phyloP scores from a whole-genome alignment of 805 yeast species.

The Candida hungchunana region DNA sequence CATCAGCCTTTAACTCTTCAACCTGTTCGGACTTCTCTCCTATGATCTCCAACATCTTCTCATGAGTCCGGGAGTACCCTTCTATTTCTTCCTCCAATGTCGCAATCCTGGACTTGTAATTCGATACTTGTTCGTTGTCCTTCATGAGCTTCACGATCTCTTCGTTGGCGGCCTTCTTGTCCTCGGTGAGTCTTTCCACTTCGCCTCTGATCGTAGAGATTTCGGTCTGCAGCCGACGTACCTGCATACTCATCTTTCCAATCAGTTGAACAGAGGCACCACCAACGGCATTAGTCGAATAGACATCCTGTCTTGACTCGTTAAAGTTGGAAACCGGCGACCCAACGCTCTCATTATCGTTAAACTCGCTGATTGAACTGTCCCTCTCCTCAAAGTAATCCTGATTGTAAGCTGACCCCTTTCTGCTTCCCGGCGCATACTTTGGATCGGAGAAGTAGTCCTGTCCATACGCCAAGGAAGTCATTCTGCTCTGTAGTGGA shows the following conservation, averaged over 20 bases:
- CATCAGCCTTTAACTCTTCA: conserved; percentile 83
- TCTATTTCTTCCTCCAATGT: conserved; percentile 34
- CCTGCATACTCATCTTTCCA: conserved; percentile 69
- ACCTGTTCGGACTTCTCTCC: conserved; percentile 88
- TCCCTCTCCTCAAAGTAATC: conserved; percentile 15
- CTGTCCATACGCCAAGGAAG: too few relatives aligned
- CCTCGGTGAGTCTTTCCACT: conserved; percentile 44
- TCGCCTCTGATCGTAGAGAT: conserved; percentile 61
- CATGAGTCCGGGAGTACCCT: conserved; percentile 32
- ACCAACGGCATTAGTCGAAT: conserved; percentile 9
- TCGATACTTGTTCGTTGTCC: conserved; percentile 44
- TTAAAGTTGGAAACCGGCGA: conserved; percentile 20
- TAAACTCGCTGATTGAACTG: conserved; percentile 12
- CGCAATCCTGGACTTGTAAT: conserved; percentile 32
- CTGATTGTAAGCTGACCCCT: conserved; percentile 16
- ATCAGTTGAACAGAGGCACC: conserved; percentile 54
- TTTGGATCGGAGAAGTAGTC: too few relatives aligned
- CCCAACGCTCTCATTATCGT: conserved; percentile 13
- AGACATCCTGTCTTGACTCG: conserved; percentile 8
- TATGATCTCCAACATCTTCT: conserved; percentile 60
- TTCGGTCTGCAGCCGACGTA: conserved; percentile 79
- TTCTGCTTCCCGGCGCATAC: too few relatives aligned
- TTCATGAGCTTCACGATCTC: conserved; percentile 61
- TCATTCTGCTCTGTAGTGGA: conserved; percentile 35
- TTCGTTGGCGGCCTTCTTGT: conserved; percentile 62